Percentiles rank a stretch among this genome's conserved stretches.
Conservation (phyloP, 2,329 filamentous ascomycete genomes). For the Pseudocercospora ulei region DNA sequence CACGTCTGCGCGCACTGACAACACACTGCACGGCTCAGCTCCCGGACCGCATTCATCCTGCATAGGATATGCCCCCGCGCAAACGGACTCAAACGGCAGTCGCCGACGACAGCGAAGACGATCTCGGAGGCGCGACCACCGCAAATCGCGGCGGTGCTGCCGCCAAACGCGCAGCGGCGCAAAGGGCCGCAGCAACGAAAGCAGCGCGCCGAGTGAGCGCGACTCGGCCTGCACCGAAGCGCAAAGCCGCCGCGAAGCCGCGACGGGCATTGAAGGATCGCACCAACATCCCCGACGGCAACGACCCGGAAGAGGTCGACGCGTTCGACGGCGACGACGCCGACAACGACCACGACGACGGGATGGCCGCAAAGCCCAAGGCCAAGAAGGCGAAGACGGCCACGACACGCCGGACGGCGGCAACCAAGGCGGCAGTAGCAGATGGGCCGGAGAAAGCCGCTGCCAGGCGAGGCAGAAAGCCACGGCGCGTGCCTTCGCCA, state of each 20-base stretch:
- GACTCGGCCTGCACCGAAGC: slow-evolving; percentile 35
- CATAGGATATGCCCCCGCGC: slow-evolving; percentile 18
- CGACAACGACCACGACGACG: slow-evolving; percentile 35
- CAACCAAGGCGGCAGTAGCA: slow-evolving; percentile 11
- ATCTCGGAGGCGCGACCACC: slow-evolving; percentile 20
- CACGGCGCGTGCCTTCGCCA: slow-evolving; percentile 30
- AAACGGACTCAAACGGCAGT: slow-evolving; percentile 14
- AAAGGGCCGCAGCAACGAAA: slow-evolving; percentile 33
- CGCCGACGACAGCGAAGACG: slow-evolving; percentile 21
- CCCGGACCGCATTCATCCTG: too few relatives aligned
- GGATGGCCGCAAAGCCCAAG: slow-evolving; percentile 30
- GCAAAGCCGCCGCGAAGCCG: slow-evolving; percentile 33
- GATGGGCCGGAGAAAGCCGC: slow-evolving; percentile 18
- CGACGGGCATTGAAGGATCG: slow-evolving; percentile 39
- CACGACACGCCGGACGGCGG: slow-evolving; percentile 22
- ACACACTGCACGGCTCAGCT: too few relatives aligned
- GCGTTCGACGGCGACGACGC: slow-evolving; percentile 41
- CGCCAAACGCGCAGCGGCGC: slow-evolving; percentile 24
- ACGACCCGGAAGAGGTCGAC: slow-evolving; percentile 37
- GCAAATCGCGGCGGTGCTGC: slow-evolving; percentile 15
- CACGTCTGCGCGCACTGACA: not conserved
- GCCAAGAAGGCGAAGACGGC: slow-evolving; percentile 31
- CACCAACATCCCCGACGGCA: slow-evolving; percentile 34
- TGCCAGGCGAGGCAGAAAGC: slow-evolving; percentile 25
- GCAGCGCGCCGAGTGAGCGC: slow-evolving; percentile 35